A percentile compares a stretch with the other conserved stretches of the same genome.
These are phyloP conservation scores for Puccinia horiana DNA, from an alignment of 1,284 basidiomycete species.

Conservation along the genomic window DNA sequence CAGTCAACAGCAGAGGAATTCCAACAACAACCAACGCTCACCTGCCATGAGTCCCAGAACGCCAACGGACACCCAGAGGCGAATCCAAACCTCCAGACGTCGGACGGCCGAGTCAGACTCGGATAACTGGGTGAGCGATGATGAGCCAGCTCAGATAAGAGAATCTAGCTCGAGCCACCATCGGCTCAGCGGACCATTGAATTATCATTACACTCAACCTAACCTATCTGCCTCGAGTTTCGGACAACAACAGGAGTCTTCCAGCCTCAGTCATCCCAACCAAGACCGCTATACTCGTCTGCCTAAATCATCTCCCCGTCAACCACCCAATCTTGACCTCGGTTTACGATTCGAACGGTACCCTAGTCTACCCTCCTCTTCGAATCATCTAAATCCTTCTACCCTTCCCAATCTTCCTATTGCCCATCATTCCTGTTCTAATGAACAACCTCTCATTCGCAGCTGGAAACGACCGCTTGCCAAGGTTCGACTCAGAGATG, in stretches of 20 bases:
- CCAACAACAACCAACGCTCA: background rate
- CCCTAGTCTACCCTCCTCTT: background rate
- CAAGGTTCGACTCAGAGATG: slow-evolving; percentile 29
- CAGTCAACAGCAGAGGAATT: background rate
- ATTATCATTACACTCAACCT: background rate
- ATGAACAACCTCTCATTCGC: background rate
- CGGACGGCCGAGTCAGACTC: background rate
- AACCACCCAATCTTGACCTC: background rate
- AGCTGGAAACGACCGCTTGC: slow-evolving; percentile 25
- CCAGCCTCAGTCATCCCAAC: too few species aligned
- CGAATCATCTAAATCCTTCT: background rate
- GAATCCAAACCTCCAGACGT: slow-evolving; percentile 4
- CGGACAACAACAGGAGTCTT: too few species aligned
- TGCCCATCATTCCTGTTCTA: too few species aligned
- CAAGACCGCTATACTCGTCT: background rate
- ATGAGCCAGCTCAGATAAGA: slow-evolving; percentile 2
- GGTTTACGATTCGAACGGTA: background rate
- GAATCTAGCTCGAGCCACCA: background rate
- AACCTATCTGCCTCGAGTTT: background rate
- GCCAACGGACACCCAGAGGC: slow-evolving; percentile 47
- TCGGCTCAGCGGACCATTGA: background rate
- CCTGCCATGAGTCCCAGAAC: slow-evolving; percentile 12
- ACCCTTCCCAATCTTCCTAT: background rate
- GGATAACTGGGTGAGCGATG: slow-evolving; percentile 43
- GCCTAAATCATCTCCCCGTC: background rate